Evolutionary conservation across 371 early-diverging fungal genomes (phyloP), one percentile per base, ranked within the genome.

Genomic region (Saksenaea oblongispora): DNA sequence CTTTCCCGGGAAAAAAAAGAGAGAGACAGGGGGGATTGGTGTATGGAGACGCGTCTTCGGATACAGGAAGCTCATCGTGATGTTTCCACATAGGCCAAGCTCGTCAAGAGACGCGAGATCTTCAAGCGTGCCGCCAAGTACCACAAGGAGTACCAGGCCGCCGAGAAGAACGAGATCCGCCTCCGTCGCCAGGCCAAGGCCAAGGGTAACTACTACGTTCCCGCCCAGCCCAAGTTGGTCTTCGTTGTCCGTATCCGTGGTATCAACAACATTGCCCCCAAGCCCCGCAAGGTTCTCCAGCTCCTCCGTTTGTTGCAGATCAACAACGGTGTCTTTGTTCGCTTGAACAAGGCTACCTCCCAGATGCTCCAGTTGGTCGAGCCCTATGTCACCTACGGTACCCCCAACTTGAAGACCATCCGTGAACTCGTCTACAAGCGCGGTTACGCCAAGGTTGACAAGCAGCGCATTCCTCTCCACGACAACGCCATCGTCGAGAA

Each of bases 341-440:
- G 91, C 65, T 92, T 99, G 73, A 99, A 96, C 91, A 95, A 95
- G 91, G 97, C 99, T 61, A 99, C 98, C 67, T 88, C 91, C 71
- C 93, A 98, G 84, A 98, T 99, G 98, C 92, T 99, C 57, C 95
- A 98, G 83, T 86, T 97, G 84, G 92, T 99, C 74, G 91, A 92
- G 72, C 99, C 99, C 73, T 99, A 96, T 86, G 91, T 99, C 65
- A 93, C 99, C 67, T 93, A 89, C 76, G 98, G 99, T 76, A 91
- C 91, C 67, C 98, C 99, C 82, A 97, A 97, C 91, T 87, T 98
- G 71, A 99, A 99, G 91, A 87, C 98, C 58, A 93, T 99, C 79
- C 96, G 98, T 78, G 98, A 98, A 87, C 87, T 99, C 64, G 84
- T 99, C 87, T 99, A 99, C 96, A 99, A 98, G 93, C 97, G 99